phyloP scores from a whole-genome alignment of 176 grass and related monocot species.

The Carex littledalei region DNA sequence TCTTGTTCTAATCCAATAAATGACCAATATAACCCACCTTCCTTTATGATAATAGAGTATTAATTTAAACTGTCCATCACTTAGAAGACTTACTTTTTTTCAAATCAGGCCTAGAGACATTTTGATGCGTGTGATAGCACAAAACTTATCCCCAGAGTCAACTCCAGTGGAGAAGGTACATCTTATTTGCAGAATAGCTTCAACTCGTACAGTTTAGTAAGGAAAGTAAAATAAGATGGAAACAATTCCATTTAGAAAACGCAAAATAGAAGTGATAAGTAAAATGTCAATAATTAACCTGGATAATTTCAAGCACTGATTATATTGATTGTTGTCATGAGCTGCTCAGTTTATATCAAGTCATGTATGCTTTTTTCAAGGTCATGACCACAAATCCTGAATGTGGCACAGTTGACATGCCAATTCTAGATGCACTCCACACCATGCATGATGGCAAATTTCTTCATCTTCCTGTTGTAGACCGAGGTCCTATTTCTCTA shows the following conservation, averaged over 20 bases:
- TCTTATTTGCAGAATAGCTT: not conserved
- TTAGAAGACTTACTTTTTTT: constrained; percentile 1
- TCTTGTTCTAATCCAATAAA: not conserved
- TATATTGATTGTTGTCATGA: not conserved
- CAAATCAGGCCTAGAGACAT: constrained; percentile 73
- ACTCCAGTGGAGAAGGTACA: constrained; percentile 86
- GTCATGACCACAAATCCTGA: constrained; percentile 98
- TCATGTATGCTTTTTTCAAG: constrained; percentile 33
- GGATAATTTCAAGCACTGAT: not conserved
- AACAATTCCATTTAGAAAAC: not conserved
- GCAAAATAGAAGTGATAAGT: not conserved
- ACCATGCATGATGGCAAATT: constrained; percentile 94
- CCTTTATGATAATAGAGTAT: not conserved
- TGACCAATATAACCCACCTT: not conserved
- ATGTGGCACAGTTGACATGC: constrained; percentile 72
- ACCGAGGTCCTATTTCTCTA: constrained; percentile 40
- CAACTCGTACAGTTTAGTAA: not conserved
- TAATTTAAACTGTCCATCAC: not conserved
- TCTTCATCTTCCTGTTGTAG: constrained; percentile 91
- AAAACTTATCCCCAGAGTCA: constrained; percentile 76
- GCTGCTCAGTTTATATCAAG: not conserved
- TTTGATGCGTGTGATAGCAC: constrained; percentile 80
- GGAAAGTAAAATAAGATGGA: constrained; percentile 1
- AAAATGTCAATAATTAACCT: not conserved
- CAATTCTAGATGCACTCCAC: constrained; percentile 94